Evolutionary conservation across 2,329 filamentous ascomycete species (phyloP).

Genomic region (Coleophoma eucalyptorum): DNA sequence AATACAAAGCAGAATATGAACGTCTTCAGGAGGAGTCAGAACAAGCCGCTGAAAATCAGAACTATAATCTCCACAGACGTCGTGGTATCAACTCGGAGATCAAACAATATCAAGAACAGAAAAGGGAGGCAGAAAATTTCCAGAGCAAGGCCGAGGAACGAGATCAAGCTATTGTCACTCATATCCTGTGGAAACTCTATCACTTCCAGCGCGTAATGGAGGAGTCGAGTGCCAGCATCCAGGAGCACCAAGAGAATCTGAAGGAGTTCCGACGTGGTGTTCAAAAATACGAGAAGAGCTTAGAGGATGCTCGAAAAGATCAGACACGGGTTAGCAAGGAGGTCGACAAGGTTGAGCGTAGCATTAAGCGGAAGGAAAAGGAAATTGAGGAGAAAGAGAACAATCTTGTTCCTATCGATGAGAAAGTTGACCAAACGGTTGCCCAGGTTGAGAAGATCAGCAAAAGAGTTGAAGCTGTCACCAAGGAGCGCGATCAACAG

Average conservation of each 20-base stretch:
- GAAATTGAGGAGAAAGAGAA: conserved; percentile 85
- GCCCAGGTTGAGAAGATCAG: conserved; percentile 67
- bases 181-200: conserved; percentile 95
- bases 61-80: conserved; percentile 81
- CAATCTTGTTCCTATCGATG: conserved; percentile 81
- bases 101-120: conserved; percentile 96
- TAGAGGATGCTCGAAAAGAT: conserved; percentile 81
- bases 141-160: conserved; percentile 86
- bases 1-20: conserved; percentile 94
- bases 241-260: conserved; percentile 89
- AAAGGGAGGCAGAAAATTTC: conserved; percentile 90
- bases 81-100: conserved; percentile 97
- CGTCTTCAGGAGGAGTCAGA: conserved; percentile 82
- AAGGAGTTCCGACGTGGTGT: conserved; percentile 89
- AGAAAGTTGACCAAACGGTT: conserved; percentile 80
- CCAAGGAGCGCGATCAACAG: conserved; percentile 74
- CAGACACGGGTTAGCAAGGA: conserved; percentile 74
- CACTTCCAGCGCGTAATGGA: conserved; percentile 94
- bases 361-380: conserved; percentile 81
- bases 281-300: conserved; percentile 73
- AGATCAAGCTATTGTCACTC: conserved; percentile 86
- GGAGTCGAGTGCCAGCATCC: conserved; percentile 83
- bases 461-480: conserved; percentile 64
- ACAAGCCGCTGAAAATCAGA: conserved; percentile 82
- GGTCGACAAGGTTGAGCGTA: conserved; percentile 76